A percentile compares a stretch with the other conserved stretches of the same genome.
Evolutionary conservation across 495 filamentous ascomycete genomes (phyloP).

Genomic region (Xylaria grammica): DNA sequence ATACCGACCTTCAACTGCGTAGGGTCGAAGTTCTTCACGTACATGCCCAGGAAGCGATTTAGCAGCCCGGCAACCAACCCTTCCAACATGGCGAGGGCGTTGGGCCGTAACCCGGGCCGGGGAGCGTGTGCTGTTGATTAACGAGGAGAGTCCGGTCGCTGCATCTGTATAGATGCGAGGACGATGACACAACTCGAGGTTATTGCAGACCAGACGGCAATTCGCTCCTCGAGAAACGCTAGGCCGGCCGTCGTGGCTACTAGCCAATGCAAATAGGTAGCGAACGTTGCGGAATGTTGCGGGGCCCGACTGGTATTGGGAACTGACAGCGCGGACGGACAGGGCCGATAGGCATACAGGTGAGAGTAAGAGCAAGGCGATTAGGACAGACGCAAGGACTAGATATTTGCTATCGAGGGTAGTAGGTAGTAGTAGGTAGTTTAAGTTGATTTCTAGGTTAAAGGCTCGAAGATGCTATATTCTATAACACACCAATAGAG

Average conservation of each 20-base stretch:
- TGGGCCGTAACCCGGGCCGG: slow-evolving; percentile 62
- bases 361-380: background rate
- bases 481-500: background rate
- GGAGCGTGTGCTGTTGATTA: slow-evolving; percentile 35
- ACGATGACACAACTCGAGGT: background rate
- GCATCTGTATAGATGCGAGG: slow-evolving; percentile 37
- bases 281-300: background rate
- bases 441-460: background rate
- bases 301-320: background rate
- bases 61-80: slow-evolving; percentile 83
- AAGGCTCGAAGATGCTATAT: slow-evolving; percentile 1
- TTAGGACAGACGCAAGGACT: no score
- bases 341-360: background rate
- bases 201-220: background rate
- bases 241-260: background rate
- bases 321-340: background rate
- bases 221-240: background rate
- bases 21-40: slow-evolving; percentile 98
- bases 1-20: slow-evolving; percentile 97
- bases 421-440: background rate
- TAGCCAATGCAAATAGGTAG: background rate
- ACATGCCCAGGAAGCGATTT: slow-evolving; percentile 99
- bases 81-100: slow-evolving; percentile 61
- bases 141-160: slow-evolving; percentile 28
- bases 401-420: no score